Percentiles rank a stretch among this genome's conserved stretches.
Conservation (phyloP, 176 grass and related monocot genomes). For the bread wheat (Triticum aestivum) region DNA sequence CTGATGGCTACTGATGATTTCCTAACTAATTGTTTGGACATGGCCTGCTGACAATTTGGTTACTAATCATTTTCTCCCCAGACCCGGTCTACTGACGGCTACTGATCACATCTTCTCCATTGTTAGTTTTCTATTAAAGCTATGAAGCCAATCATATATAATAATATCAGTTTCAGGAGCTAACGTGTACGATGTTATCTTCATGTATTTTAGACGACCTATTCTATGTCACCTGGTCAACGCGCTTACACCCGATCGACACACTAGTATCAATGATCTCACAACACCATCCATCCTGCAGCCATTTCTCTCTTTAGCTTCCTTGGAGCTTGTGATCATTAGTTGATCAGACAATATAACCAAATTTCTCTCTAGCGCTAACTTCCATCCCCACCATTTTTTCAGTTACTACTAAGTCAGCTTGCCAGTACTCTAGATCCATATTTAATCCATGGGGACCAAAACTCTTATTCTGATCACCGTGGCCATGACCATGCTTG, state of each 20-base stretch:
- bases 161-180: too few relatives aligned
- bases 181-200: too few relatives aligned
- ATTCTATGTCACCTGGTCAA: too few relatives aligned
- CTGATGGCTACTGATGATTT: too few relatives aligned
- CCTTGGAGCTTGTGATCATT: neutral
- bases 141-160: too few relatives aligned
- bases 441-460: neutral
- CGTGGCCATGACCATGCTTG: neutral
- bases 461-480: neutral
- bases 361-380: neutral
- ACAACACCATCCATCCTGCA: neutral
- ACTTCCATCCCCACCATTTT: neutral
- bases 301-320: neutral
- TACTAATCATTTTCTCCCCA: too few relatives aligned
- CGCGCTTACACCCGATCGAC: neutral
- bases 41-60: too few relatives aligned
- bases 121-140: too few relatives aligned
- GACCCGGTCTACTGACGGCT: too few relatives aligned
- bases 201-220: too few relatives aligned
- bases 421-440: neutral
- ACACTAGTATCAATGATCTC: neutral
- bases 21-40: too few relatives aligned
- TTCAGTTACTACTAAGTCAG: neutral
- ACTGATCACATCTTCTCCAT: too few relatives aligned
- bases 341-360: neutral